Conservation (phyloP, 2,329 filamentous ascomycete species). For the Phoma sp. region DNA sequence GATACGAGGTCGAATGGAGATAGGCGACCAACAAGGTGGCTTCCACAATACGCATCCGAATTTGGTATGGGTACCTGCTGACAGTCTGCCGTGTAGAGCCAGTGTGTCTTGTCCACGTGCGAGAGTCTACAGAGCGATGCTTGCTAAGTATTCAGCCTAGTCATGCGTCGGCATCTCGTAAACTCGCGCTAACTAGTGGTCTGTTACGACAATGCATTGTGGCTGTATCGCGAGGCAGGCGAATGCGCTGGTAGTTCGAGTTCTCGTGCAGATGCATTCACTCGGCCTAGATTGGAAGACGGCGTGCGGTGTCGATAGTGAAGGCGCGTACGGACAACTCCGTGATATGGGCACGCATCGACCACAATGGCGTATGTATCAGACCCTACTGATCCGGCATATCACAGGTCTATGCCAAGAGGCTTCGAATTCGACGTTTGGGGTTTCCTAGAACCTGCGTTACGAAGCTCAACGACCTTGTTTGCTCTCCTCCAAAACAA, state of each 20-base stretch:
- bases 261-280: background rate
- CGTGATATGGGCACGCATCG: no score
- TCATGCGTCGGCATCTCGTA: background rate
- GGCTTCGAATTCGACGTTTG: background rate
- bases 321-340: no score
- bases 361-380: no score
- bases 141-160: background rate
- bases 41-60: no score
- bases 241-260: background rate
- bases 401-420: background rate
- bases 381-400: no score
- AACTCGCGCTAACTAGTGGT: background rate
- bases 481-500: background rate
- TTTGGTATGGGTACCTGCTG: no score
- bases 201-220: background rate
- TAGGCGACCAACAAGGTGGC: background rate
- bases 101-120: no score
- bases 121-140: background rate
- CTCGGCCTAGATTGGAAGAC: no score
- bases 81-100: no score
- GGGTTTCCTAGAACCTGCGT: background rate
- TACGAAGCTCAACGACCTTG: background rate
- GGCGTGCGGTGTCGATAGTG: no score
- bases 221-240: background rate
- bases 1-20: constrained; percentile 7